Evolutionary conservation across 164 flowering plant species (phyloP).

Genomic region (Magnolia officinalis): DNA sequence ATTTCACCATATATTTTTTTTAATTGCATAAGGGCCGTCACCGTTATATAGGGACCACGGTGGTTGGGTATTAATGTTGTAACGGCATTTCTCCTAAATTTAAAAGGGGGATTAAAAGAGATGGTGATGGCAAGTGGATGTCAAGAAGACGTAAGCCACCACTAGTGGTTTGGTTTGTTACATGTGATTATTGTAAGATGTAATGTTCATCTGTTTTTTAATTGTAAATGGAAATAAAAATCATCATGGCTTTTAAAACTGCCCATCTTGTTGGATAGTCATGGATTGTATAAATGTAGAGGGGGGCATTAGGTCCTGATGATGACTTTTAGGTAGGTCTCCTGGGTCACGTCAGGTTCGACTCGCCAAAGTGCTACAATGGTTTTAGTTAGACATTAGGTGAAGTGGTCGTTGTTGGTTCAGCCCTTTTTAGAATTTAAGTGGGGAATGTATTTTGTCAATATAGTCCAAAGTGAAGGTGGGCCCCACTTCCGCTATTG

Average conservation of each 20-base stretch:
- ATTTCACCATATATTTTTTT: no score
- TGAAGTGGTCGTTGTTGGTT: no score
- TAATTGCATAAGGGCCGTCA: no score
- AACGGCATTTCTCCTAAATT: no score
- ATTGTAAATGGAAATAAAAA: background rate
- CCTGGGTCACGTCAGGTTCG: background rate
- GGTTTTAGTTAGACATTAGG: background rate
- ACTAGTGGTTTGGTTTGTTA: slow-evolving; percentile 1
- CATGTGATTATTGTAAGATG: background rate
- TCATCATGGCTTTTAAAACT: background rate
- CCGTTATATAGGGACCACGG: no score
- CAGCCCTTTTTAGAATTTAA: no score
- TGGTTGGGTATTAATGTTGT: no score
- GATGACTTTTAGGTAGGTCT: background rate
- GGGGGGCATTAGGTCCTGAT: background rate
- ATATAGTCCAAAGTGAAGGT: no score
- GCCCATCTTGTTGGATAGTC: background rate
- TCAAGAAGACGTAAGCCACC: background rate
- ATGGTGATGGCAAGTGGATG: background rate
- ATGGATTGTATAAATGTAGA: background rate
- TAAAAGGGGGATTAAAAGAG: background rate
- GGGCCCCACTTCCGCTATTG: no score
- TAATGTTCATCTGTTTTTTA: background rate
- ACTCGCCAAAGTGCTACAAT: background rate
- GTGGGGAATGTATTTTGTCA: no score